Evolutionary conservation across 306 rosid species (phyloP).

Genomic region (Casuarina glauca): DNA sequence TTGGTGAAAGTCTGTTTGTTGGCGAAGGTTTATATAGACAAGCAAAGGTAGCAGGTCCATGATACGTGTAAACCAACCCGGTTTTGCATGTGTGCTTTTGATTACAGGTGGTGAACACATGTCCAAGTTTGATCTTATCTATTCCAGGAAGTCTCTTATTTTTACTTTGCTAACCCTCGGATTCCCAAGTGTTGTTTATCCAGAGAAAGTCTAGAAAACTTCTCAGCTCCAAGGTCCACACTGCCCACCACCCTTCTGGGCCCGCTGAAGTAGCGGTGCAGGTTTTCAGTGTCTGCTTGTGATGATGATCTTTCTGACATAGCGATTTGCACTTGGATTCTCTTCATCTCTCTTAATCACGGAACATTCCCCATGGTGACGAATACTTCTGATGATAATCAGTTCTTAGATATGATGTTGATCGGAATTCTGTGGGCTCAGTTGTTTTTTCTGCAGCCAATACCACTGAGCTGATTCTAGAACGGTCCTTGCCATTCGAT

Average conservation of each 20-base stretch:
- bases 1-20: not conserved
- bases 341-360: not conserved
- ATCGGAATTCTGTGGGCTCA: not conserved
- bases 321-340: not conserved
- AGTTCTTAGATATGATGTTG: not conserved
- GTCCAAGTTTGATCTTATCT: conserved; percentile 39
- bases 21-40: conserved; percentile 32
- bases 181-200: conserved; percentile 25
- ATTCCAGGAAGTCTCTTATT: not conserved
- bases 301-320: not conserved
- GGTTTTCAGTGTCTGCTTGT: conserved; percentile 1
- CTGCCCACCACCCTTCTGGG: not conserved
- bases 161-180: not conserved
- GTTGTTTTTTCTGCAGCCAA: not conserved
- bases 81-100: conserved; percentile 43
- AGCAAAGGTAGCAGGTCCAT: not conserved
- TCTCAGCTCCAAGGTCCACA: not conserved
- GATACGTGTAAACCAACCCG: conserved; percentile 53
- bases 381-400: not conserved
- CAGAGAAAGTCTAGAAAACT: not conserved
- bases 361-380: not conserved
- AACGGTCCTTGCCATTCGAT: not conserved
- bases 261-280: not conserved
- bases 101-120: conserved; percentile 80
- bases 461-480: not conserved